These are phyloP conservation scores for Trichoderma koningiopsis DNA, from an alignment of 2,329 filamentous ascomycete species.

Conservation along the genomic window DNA sequence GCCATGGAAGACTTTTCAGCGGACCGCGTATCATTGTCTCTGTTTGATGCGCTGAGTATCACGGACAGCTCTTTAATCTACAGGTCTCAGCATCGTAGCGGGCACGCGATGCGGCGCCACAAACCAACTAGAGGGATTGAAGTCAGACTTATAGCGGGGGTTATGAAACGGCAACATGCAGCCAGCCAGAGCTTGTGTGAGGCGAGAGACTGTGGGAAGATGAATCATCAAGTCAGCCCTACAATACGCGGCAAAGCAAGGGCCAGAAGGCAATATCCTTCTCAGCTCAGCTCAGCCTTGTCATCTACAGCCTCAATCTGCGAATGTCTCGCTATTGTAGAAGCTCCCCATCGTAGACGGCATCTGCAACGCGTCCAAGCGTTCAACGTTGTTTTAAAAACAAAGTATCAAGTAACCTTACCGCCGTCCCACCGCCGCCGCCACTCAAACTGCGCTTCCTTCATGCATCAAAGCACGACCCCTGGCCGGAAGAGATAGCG, in stretches of 20 bases:
- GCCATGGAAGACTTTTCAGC: background rate
- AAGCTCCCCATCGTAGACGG: background rate
- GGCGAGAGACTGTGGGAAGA: background rate
- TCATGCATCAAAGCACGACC: background rate
- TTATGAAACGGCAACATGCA: background rate
- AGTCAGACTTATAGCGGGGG: background rate
- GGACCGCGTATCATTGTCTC: background rate
- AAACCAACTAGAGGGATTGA: background rate
- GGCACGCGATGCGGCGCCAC: background rate
- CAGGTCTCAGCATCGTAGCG: background rate
- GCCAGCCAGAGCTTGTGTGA: background rate
- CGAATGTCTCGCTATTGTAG: background rate
- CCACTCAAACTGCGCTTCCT: background rate
- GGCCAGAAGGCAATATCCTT: background rate
- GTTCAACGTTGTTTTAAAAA: constrained; percentile 4
- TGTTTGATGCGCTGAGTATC: background rate
- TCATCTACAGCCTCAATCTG: background rate
- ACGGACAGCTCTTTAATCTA: background rate
- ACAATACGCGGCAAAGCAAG: background rate
- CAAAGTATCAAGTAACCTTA: constrained; percentile 21
- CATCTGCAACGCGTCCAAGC: background rate
- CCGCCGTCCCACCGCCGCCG: constrained; percentile 3
- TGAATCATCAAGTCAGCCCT: background rate
- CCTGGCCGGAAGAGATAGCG: constrained; percentile 22
- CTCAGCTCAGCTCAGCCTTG: background rate